Conservation (phyloP, 2,329 filamentous ascomycete species). For the Trichoderma gracile region DNA sequence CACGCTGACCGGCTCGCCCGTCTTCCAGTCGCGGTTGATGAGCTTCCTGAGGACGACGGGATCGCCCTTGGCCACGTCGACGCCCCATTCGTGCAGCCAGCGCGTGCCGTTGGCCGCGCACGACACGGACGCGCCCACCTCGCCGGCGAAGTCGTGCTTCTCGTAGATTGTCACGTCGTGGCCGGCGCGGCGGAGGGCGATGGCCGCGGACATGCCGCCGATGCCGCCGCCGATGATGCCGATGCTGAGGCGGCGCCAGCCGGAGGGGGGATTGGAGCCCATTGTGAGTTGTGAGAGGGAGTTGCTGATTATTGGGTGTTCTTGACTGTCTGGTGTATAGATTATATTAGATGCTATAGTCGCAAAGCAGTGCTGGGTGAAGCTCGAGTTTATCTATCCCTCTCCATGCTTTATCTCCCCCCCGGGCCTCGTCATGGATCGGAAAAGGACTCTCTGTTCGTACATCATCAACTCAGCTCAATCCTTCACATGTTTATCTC, state of each 20-base stretch:
- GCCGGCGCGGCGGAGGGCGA: slow-evolving; percentile 49
- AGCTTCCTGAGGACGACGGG: slow-evolving; percentile 65
- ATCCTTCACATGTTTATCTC: neutral
- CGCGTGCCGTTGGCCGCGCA: slow-evolving; percentile 70
- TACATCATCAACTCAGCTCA: neutral
- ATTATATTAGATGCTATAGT: too few relatives aligned
- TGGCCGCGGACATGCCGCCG: slow-evolving; percentile 49
- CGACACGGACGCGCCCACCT: slow-evolving; percentile 67
- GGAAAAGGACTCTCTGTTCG: slow-evolving; percentile 10
- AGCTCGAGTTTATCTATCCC: slow-evolving; percentile 11
- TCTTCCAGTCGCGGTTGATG: slow-evolving; percentile 70
- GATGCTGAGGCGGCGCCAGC: slow-evolving; percentile 49
- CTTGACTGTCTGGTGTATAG: too few relatives aligned
- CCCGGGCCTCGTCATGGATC: neutral
- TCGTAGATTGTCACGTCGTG: slow-evolving; percentile 63
- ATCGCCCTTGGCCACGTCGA: slow-evolving; percentile 64
- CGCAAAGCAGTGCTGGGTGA: neutral
- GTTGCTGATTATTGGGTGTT: neutral
- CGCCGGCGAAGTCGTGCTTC: slow-evolving; percentile 64
- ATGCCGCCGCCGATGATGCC: slow-evolving; percentile 51
- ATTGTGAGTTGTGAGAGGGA: slow-evolving; percentile 26
- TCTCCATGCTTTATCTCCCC: neutral
- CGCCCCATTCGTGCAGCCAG: slow-evolving; percentile 68
- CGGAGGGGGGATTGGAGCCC: slow-evolving; percentile 31
- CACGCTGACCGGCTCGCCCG: slow-evolving; percentile 64